Evolutionary conservation across 164 flowering plant genomes (phyloP).

Genomic region (Protea cynaroides): DNA sequence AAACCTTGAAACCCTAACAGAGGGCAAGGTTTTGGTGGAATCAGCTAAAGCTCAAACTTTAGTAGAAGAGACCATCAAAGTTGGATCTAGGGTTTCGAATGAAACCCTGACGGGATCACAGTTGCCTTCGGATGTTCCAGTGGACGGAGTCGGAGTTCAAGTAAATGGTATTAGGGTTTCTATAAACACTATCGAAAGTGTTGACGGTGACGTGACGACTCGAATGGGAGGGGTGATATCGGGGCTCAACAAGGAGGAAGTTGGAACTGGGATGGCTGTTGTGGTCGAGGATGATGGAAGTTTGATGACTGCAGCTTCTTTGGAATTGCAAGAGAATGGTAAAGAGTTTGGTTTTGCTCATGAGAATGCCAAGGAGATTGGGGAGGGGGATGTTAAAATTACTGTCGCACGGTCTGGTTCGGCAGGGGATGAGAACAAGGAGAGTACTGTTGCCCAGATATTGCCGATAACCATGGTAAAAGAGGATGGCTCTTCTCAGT

Average conservation of each 20-base stretch:
- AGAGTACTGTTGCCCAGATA: too few relatives aligned
- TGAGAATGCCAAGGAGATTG: too few relatives aligned
- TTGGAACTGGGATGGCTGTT: not conserved
- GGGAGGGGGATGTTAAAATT: too few relatives aligned
- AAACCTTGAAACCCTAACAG: not conserved
- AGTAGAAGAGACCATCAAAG: constrained; percentile 10
- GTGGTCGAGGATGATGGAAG: not conserved
- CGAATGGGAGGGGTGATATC: not conserved
- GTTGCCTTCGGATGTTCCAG: constrained; percentile 6
- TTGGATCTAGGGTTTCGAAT: not conserved
- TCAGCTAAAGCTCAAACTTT: constrained; percentile 7
- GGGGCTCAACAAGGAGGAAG: not conserved
- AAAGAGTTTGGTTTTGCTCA: too few relatives aligned
- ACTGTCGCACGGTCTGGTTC: too few relatives aligned
- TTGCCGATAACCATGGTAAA: too few relatives aligned
- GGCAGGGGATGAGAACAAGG: too few relatives aligned
- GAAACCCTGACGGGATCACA: not conserved
- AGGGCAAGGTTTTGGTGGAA: too few relatives aligned
- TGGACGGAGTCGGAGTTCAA: constrained; percentile 4
- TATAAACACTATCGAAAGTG: constrained; percentile 5
- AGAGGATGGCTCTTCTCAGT: too few relatives aligned
- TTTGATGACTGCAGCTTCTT: too few relatives aligned
- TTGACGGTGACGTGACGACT: not conserved
- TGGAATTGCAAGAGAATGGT: too few relatives aligned
- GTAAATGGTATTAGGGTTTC: constrained; percentile 24